Evolutionary conservation across 2,329 filamentous ascomycete genomes (phyloP).

Genomic region (Helicocarpus griseus): DNA sequence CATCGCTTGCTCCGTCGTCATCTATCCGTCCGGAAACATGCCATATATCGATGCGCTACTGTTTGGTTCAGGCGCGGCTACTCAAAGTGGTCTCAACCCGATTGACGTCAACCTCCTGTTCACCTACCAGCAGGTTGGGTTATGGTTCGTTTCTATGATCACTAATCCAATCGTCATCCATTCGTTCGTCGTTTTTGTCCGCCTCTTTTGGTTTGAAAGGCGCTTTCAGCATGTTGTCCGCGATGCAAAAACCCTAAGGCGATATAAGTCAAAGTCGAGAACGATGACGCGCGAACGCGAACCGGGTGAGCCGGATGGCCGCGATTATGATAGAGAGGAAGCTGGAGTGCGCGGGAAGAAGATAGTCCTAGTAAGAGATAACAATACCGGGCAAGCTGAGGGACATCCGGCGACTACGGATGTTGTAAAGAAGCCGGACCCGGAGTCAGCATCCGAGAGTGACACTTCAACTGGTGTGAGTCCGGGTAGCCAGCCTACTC

Average conservation of each 20-base stretch:
- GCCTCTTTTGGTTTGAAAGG: slow-evolving; percentile 97
- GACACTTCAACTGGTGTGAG: slow-evolving; percentile 5
- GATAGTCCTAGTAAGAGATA: slow-evolving; percentile 28
- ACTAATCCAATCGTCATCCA: slow-evolving; percentile 80
- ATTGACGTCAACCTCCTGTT: slow-evolving; percentile 54
- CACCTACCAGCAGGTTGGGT: slow-evolving; percentile 62
- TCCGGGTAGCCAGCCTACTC: neutral
- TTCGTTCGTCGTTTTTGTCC: slow-evolving; percentile 77
- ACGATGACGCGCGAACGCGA: slow-evolving; percentile 29
- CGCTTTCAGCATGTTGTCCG: slow-evolving; percentile 76
- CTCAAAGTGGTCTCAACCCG: slow-evolving; percentile 88
- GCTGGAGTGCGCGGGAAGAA: slow-evolving; percentile 27
- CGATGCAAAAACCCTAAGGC: slow-evolving; percentile 59
- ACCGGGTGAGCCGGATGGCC: slow-evolving; percentile 32
- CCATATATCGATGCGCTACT: slow-evolving; percentile 81
- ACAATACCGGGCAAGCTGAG: slow-evolving; percentile 21
- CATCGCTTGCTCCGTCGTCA: slow-evolving; percentile 64
- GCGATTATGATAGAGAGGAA: slow-evolving; percentile 24
- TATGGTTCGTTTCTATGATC: slow-evolving; percentile 62
- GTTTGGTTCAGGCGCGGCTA: slow-evolving; percentile 75
- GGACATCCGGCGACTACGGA: slow-evolving; percentile 14
- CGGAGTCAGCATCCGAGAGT: slow-evolving; percentile 17
- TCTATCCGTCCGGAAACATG: slow-evolving; percentile 58
- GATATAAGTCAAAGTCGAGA: slow-evolving; percentile 52
- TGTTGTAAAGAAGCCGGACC: slow-evolving; percentile 15